phyloP scores from a whole-genome alignment of 2,329 filamentous ascomycete genomes.

The Penicillium freii region DNA sequence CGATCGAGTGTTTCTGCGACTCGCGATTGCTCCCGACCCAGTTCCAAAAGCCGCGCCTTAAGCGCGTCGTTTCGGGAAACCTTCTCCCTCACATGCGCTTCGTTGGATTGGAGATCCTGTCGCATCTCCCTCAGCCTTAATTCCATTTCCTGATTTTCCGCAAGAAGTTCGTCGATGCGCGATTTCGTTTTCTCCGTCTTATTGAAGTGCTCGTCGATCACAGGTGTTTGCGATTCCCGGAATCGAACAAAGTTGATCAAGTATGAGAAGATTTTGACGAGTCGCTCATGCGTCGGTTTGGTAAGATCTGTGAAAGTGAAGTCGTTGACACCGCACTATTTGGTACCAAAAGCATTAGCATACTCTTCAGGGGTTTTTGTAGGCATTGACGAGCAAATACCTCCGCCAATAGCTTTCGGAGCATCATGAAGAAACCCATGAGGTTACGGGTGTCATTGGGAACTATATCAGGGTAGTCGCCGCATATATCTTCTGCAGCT shows the following conservation, averaged over 20 bases:
- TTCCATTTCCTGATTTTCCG: constrained; percentile 84
- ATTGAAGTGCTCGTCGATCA: constrained; percentile 93
- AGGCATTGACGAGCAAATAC: constrained; percentile 31
- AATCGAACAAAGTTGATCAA: constrained; percentile 99
- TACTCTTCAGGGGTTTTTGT: background rate
- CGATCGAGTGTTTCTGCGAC: constrained; percentile 80
- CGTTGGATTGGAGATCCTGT: constrained; percentile 74
- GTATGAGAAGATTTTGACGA: constrained; percentile 95
- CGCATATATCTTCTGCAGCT: constrained; percentile 81
- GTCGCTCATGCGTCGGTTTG: constrained; percentile 81
- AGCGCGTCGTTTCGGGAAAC: constrained; percentile 81
- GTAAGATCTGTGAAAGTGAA: constrained; percentile 92
- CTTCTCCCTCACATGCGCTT: constrained; percentile 79
- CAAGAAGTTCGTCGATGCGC: constrained; percentile 80
- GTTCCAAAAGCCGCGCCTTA: constrained; percentile 75
- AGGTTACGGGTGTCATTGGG: constrained; percentile 86
- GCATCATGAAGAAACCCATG: constrained; percentile 89
- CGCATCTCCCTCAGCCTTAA: constrained; percentile 75
- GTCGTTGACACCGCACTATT: constrained; percentile 81
- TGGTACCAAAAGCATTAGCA: background rate
- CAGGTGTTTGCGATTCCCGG: constrained; percentile 82
- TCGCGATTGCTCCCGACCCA: constrained; percentile 77
- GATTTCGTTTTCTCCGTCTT: constrained; percentile 81
- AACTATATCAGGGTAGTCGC: constrained; percentile 78
- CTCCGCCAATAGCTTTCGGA: constrained; percentile 74